Conservation (phyloP, 2,329 filamentous ascomycete species). For the Alternaria viburni region DNA sequence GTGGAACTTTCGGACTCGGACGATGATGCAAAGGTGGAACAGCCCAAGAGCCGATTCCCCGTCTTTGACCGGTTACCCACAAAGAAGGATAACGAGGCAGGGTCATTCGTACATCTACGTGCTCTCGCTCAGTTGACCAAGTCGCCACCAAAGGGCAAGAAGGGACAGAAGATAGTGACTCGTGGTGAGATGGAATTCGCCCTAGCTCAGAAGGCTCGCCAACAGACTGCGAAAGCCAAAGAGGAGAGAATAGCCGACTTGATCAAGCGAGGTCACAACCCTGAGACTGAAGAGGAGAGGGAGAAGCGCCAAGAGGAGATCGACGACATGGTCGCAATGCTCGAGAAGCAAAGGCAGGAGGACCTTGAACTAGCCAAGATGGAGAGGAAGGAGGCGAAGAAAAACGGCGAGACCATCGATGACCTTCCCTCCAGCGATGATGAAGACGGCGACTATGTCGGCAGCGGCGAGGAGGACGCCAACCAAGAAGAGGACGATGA, state of each 20-base stretch:
- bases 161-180: constrained; percentile 66
- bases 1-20: constrained; percentile 58
- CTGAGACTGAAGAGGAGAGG: constrained; percentile 87
- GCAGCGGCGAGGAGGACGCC: constrained; percentile 55
- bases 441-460: constrained; percentile 60
- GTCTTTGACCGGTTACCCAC: constrained; percentile 74
- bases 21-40: constrained; percentile 70
- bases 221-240: constrained; percentile 80
- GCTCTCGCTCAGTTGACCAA: constrained; percentile 75
- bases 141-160: constrained; percentile 58
- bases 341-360: constrained; percentile 82
- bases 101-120: constrained; percentile 71
- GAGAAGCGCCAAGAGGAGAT: constrained; percentile 81
- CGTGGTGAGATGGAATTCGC: constrained; percentile 70
- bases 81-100: constrained; percentile 67
- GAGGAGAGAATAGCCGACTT: constrained; percentile 78
- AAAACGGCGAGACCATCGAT: constrained; percentile 56
- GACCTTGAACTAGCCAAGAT: constrained; percentile 77
- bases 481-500: constrained; percentile 48
- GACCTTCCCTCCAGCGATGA: constrained; percentile 59
- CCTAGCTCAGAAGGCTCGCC: constrained; percentile 73
- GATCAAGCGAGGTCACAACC: constrained; percentile 76
- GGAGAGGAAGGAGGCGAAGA: constrained; percentile 77
- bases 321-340: constrained; percentile 72
- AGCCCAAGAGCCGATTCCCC: constrained; percentile 44